phyloP scores from a whole-genome alignment of 2,329 filamentous ascomycete genomes.

The Macroventuria anomochaeta region DNA sequence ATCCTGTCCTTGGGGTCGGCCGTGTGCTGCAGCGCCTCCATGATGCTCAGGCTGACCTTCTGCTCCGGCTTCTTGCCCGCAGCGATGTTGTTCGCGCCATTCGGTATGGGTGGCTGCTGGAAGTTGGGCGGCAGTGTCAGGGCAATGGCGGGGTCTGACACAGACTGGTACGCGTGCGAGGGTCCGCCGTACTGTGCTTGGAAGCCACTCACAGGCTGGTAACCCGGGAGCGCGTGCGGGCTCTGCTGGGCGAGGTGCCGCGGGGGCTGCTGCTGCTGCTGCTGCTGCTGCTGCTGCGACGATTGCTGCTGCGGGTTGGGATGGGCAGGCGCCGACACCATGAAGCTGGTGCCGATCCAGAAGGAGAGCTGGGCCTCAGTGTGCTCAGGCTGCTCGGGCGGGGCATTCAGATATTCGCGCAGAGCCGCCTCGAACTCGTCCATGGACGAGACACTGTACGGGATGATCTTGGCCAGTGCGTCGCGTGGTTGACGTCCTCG shows the following conservation, averaged over 20 bases:
- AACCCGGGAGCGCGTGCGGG: constrained; percentile 35
- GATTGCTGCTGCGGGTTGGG: constrained; percentile 7
- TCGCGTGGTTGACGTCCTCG: constrained; percentile 49
- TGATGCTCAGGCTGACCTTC: constrained; percentile 43
- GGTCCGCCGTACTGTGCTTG: neutral
- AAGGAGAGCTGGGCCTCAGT: constrained; percentile 49
- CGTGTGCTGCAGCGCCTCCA: constrained; percentile 46
- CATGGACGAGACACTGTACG: constrained; percentile 40
- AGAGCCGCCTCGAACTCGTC: constrained; percentile 48
- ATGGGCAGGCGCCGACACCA: constrained; percentile 30
- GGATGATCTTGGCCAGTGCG: constrained; percentile 42
- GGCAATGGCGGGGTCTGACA: constrained; percentile 35
- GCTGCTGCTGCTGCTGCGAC: neutral
- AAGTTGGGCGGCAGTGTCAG: constrained; percentile 32
- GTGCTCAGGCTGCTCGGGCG: constrained; percentile 46
- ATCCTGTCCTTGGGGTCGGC: constrained; percentile 50
- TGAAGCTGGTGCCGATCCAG: constrained; percentile 47
- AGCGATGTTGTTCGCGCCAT: neutral
- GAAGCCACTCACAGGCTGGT: constrained; percentile 35
- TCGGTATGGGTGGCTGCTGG: constrained; percentile 2
- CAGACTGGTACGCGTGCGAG: constrained; percentile 28
- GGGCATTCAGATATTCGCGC: constrained; percentile 43
- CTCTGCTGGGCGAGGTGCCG: constrained; percentile 20
- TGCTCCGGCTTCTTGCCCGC: constrained; percentile 24
- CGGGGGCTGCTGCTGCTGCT: neutral